Percentiles rank a stretch among this genome's conserved stretches.
Conservation (phyloP, 2,329 filamentous ascomycete species). For the Fusarium torreyae region DNA sequence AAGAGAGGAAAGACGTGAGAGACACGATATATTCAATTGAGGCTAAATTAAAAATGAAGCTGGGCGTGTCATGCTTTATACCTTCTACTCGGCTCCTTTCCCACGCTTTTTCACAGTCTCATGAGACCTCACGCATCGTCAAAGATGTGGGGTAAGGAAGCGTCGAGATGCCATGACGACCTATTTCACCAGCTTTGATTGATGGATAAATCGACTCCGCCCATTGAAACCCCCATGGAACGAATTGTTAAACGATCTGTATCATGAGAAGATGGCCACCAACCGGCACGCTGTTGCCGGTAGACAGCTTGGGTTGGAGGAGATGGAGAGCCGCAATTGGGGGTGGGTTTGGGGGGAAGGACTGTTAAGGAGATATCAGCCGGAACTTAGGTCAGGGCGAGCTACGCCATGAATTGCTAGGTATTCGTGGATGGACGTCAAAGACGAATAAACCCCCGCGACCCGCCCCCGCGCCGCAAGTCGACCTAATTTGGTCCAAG, state of each 20-base stretch:
- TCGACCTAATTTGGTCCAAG: slow-evolving; percentile 1
- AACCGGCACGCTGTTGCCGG: slow-evolving; percentile 31
- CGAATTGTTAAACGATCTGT: slow-evolving; percentile 14
- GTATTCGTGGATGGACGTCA: slow-evolving; percentile 3
- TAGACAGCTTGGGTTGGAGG: slow-evolving; percentile 14
- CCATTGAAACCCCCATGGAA: slow-evolving; percentile 36
- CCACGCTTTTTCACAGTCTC: slow-evolving; percentile 20
- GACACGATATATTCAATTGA: slow-evolving; percentile 29
- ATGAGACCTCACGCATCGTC: slow-evolving; percentile 38
- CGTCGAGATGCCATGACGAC: slow-evolving; percentile 40
- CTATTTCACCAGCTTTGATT: slow-evolving; percentile 35
- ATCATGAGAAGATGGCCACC: slow-evolving; percentile 38
- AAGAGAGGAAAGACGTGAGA: neutral
- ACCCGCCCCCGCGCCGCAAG: slow-evolving; percentile 33
- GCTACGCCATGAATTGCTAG: neutral
- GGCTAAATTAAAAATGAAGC: slow-evolving; percentile 8
- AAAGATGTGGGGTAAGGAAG: slow-evolving; percentile 43
- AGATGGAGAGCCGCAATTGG: slow-evolving; percentile 33
- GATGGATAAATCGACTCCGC: slow-evolving; percentile 44
- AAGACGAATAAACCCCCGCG: slow-evolving; percentile 22
- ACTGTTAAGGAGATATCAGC: slow-evolving; percentile 7
- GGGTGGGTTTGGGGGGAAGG: slow-evolving; percentile 38
- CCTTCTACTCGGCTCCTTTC: slow-evolving; percentile 1
- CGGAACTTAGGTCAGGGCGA: neutral
- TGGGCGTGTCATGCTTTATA: slow-evolving; percentile 44